Evolutionary conservation across 2,329 filamentous ascomycete species (phyloP).

Genomic region (Colletotrichum sp.): DNA sequence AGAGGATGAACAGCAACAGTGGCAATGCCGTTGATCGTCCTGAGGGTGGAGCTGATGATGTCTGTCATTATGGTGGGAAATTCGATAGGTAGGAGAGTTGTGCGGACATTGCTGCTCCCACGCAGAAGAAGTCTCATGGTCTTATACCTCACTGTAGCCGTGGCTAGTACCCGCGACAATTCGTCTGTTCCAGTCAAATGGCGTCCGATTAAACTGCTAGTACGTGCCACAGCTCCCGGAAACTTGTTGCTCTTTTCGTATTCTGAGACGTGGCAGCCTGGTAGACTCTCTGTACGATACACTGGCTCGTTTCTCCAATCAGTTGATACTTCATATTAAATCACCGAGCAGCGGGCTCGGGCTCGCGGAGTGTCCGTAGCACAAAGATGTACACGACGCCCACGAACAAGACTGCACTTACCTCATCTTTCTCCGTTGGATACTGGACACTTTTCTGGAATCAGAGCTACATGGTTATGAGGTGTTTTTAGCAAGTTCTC

Average conservation of each 20-base stretch:
- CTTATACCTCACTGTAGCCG: neutral
- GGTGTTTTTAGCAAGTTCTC: neutral
- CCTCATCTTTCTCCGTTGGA: neutral
- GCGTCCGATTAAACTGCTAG: neutral
- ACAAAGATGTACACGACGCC: neutral
- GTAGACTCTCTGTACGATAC: neutral
- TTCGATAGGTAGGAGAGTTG: neutral
- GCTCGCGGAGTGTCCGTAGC: neutral
- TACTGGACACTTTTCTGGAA: neutral
- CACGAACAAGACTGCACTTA: neutral
- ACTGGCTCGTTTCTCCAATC: neutral
- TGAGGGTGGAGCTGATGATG: neutral
- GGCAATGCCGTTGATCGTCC: neutral
- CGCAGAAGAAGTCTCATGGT: neutral
- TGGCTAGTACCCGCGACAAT: neutral
- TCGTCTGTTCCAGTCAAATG: neutral
- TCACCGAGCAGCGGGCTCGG: neutral
- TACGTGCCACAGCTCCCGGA: neutral
- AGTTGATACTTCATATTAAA: neutral
- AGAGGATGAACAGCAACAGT: neutral
- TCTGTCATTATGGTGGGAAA: neutral
- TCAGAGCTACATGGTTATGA: neutral
- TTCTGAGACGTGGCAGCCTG: neutral
- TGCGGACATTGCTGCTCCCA: fast-evolving
- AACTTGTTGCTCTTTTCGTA: neutral